Evolutionary conservation across 2,329 filamentous ascomycete species (phyloP).

Genomic region (Talaromyces pinophilus): DNA sequence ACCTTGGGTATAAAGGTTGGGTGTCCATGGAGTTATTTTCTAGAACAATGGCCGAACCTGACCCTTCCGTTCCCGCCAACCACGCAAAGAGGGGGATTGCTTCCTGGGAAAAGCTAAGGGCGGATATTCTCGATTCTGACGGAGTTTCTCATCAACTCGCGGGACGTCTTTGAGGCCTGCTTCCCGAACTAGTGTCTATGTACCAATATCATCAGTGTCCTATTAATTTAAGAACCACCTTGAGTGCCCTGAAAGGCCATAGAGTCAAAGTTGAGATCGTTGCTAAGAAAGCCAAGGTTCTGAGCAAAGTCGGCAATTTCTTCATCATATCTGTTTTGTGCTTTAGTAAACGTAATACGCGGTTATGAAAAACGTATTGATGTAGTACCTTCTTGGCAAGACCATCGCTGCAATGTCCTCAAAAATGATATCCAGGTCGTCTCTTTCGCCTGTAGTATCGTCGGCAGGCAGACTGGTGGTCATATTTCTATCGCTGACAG

Average conservation of each 20-base stretch:
- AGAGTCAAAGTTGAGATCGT: conserved; percentile 19
- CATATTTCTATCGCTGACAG: neutral
- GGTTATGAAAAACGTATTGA: neutral
- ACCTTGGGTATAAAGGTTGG: conserved; percentile 67
- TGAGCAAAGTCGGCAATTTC: conserved; percentile 22
- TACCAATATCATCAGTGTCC: neutral
- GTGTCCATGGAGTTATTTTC: conserved; percentile 71
- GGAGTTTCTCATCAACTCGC: neutral
- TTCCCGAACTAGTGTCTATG: neutral
- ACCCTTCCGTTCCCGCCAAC: conserved; percentile 55
- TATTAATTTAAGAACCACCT: neutral
- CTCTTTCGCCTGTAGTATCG: conserved; percentile 8
- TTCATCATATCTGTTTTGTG: conserved; percentile 19
- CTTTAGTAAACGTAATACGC: neutral
- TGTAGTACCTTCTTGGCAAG: conserved; percentile 20
- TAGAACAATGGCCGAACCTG: conserved; percentile 54
- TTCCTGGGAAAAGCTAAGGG: conserved; percentile 51
- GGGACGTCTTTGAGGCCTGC: neutral
- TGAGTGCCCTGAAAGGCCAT: conserved; percentile 19
- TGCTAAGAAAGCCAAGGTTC: conserved; percentile 22
- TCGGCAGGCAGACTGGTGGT: neutral
- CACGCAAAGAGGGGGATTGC: conserved; percentile 54
- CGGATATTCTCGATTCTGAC: conserved; percentile 13
- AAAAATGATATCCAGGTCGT: conserved; percentile 21
- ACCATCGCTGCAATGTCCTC: conserved; percentile 23